A percentile compares a stretch with the other conserved stretches of the same genome.
These are phyloP conservation scores for Metarhizium brunneum DNA, from an alignment of 2,329 filamentous ascomycete genomes.

Conservation along the genomic window DNA sequence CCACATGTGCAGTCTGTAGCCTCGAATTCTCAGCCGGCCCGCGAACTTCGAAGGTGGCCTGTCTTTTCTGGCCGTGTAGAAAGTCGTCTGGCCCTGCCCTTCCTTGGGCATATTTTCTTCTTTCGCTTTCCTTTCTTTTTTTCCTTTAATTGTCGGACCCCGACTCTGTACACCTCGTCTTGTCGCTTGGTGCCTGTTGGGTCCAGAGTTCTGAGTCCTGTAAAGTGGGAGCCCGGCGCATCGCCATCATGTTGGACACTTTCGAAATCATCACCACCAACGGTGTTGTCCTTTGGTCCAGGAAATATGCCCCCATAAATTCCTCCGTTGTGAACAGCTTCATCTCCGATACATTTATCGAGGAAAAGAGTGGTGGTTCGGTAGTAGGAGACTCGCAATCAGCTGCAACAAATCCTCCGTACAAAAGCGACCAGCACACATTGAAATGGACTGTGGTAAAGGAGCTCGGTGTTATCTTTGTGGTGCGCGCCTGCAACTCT, in stretches of 20 bases:
- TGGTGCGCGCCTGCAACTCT: conserved; percentile 41
- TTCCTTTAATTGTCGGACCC: neutral
- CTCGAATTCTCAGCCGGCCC: neutral
- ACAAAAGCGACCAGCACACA: conserved; percentile 87
- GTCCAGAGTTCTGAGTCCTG: neutral
- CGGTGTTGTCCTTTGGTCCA: conserved; percentile 94
- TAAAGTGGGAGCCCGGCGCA: neutral
- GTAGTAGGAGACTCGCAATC: conserved; percentile 50
- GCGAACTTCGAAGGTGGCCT: neutral
- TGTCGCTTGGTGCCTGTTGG: neutral
- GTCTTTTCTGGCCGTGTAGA: neutral
- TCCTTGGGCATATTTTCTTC: neutral
- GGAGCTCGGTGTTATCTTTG: conserved; percentile 90
- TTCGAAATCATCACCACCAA: conserved; percentile 96
- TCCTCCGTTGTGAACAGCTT: conserved; percentile 84
- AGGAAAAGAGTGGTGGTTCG: conserved; percentile 66
- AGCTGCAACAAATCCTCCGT: conserved; percentile 59
- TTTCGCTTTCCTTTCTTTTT: neutral
- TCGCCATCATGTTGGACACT: conserved; percentile 70
- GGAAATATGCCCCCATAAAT: conserved; percentile 71
- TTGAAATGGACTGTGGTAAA: conserved; percentile 90
- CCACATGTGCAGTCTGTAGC: too few relatives aligned
- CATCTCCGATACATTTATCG: conserved; percentile 95
- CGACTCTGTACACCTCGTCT: neutral
- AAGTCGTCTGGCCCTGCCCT: too few relatives aligned